Conservation (phyloP, 2,329 filamentous ascomycete genomes). For the Leptographium radiaticola region DNA sequence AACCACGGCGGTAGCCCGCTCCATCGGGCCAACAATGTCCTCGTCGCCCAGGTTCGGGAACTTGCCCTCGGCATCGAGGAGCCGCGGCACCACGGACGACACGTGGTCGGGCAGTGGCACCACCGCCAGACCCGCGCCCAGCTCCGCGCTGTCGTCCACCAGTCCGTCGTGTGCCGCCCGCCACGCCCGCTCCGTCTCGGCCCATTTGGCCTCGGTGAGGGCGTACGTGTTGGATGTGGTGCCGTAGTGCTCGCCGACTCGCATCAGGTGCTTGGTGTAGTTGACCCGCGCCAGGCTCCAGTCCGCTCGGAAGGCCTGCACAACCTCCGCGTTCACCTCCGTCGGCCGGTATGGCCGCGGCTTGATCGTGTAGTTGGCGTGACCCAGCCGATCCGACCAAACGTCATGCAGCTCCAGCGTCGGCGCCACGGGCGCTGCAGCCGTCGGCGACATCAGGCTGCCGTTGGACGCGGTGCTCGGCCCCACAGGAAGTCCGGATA, state of each 20-base stretch:
- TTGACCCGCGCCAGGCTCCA: conserved; percentile 77
- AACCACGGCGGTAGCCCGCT: conserved; percentile 30
- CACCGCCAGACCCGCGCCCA: conserved; percentile 19
- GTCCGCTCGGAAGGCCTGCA: conserved; percentile 55
- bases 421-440: conserved; percentile 20
- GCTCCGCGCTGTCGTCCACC: conserved; percentile 27
- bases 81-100: conserved; percentile 52
- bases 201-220: conserved; percentile 82
- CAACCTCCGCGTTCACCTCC: conserved; percentile 39
- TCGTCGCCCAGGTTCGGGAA: conserved; percentile 81
- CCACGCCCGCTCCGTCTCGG: conserved; percentile 65
- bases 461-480: conserved; percentile 34
- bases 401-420: conserved; percentile 56
- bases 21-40: conserved; percentile 91
- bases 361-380: conserved; percentile 83
- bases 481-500: conserved; percentile 50
- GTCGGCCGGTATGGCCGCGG: conserved; percentile 69
- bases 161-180: conserved; percentile 54
- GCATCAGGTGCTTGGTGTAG: conserved; percentile 78
- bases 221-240: conserved; percentile 78
- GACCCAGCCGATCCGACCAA: conserved; percentile 76
- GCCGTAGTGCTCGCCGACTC: conserved; percentile 83
- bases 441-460: conserved; percentile 1
- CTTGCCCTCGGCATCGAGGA: conserved; percentile 66
- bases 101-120: conserved; percentile 36